A percentile compares a stretch with the other conserved stretches of the same genome.
These are phyloP conservation scores for Russula sp. DNA, from an alignment of 768 basidiomycete genomes.

Conservation along the genomic window DNA sequence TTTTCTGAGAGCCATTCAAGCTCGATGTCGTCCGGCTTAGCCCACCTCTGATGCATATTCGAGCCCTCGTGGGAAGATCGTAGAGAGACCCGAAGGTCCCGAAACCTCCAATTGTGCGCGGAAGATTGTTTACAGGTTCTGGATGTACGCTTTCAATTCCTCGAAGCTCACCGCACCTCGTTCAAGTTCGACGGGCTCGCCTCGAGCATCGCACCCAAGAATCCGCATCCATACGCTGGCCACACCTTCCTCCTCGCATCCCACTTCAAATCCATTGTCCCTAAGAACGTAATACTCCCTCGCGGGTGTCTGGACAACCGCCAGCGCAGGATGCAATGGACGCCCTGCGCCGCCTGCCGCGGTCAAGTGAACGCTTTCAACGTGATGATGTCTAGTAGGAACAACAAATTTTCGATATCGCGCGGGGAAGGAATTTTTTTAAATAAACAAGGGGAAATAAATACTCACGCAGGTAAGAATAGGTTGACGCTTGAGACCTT, in stretches of 20 bases:
- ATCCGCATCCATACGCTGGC: constrained; percentile 58
- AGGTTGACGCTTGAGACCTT: constrained; percentile 45
- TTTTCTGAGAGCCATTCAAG: too few relatives aligned
- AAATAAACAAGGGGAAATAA: not conserved
- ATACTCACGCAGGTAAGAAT: constrained; percentile 61
- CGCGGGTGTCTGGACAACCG: constrained; percentile 64
- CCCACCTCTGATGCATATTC: too few relatives aligned
- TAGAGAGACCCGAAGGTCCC: too few relatives aligned
- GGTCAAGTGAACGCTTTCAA: constrained; percentile 72
- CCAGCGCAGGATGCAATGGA: constrained; percentile 59
- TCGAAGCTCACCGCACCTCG: constrained; percentile 14
- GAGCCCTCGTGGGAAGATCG: too few relatives aligned
- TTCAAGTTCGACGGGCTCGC: constrained; percentile 7
- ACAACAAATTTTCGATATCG: not conserved
- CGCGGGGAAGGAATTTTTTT: not conserved
- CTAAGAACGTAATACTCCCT: constrained; percentile 67
- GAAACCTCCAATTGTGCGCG: too few relatives aligned
- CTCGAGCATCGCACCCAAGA: constrained; percentile 45
- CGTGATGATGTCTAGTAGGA: constrained; percentile 59
- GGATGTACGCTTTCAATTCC: constrained; percentile 20
- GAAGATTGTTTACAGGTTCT: constrained; percentile 15
- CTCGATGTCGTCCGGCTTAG: too few relatives aligned
- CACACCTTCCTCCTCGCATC: constrained; percentile 72
- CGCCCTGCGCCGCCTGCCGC: constrained; percentile 38
- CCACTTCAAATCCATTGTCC: constrained; percentile 77